Percentiles rank a stretch among this genome's conserved stretches.
Evolutionary conservation across 129 eudicot genomes (phyloP).

Genomic region (Pittosporum tobira): DNA sequence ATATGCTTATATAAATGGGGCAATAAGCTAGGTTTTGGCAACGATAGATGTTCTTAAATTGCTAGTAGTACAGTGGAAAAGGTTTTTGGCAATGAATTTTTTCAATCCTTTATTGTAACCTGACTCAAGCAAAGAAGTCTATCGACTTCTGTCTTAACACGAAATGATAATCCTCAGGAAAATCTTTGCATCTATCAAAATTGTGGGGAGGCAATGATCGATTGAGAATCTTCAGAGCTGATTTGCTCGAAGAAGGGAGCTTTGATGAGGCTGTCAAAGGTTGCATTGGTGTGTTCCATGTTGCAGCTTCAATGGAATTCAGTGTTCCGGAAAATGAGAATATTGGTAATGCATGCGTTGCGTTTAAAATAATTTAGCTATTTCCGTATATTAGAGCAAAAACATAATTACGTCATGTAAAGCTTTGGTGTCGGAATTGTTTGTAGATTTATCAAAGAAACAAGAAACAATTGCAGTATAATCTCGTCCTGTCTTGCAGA

Average conservation of each 20-base stretch:
- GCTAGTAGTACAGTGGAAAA: no score
- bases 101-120: no score
- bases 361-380: neutral
- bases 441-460: no score
- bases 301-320: constrained; percentile 79
- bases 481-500: constrained; percentile 29
- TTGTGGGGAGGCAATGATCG: constrained; percentile 40
- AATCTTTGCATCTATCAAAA: constrained; percentile 29
- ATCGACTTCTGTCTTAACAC: neutral
- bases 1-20: no score
- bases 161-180: constrained; percentile 24
- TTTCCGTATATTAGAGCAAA: no score
- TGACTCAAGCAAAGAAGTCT: no score
- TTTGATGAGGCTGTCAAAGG: constrained; percentile 73
- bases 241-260: constrained; percentile 78
- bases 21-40: no score
- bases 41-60: no score
- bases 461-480: neutral
- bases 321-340: constrained; percentile 19
- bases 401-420: no score
- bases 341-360: constrained; percentile 25
- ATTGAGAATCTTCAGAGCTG: constrained; percentile 54
- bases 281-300: constrained; percentile 77
- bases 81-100: no score
- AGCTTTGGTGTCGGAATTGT: neutral